Percentiles rank a stretch among this genome's conserved stretches.
Conservation (phyloP, 2,329 filamentous ascomycete species). For the Blumeriella jaapii region DNA sequence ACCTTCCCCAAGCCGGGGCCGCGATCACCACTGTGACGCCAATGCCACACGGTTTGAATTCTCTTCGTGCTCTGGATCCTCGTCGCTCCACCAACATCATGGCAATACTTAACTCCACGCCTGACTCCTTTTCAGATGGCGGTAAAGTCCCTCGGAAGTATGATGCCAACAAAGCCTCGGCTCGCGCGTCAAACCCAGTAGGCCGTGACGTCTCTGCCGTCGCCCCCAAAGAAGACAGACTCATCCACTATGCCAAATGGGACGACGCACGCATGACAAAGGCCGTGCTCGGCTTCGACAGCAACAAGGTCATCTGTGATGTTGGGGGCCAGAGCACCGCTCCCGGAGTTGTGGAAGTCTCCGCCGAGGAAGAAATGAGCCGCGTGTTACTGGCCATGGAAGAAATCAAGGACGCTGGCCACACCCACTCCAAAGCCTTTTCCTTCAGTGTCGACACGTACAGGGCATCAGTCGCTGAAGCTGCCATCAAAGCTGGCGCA, state of each 20-base stretch:
- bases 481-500: constrained; percentile 66
- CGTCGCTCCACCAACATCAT: constrained; percentile 62
- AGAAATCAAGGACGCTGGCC: constrained; percentile 39
- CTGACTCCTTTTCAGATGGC: constrained; percentile 94
- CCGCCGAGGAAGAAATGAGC: constrained; percentile 59
- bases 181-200: no score
- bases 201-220: no score
- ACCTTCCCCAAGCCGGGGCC: constrained; percentile 37
- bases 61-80: constrained; percentile 46
- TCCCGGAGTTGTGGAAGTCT: constrained; percentile 58
- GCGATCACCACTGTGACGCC: constrained; percentile 49
- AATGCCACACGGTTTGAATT: constrained; percentile 35
- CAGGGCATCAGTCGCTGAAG: constrained; percentile 68
- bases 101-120: constrained; percentile 90
- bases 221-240: no score
- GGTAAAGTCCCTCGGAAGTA: constrained; percentile 34
- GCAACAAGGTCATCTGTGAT: constrained; percentile 54
- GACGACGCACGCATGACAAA: background rate
- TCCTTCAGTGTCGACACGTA: constrained; percentile 93
- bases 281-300: background rate
- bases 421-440: constrained; percentile 21
- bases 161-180: no score
- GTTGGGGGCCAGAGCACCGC: constrained; percentile 89
- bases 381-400: constrained; percentile 72
- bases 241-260: background rate